A percentile compares a stretch with the other conserved stretches of the same genome.
phyloP scores from a whole-genome alignment of 1,284 basidiomycete genomes.

The Agroathelia rolfsii region DNA sequence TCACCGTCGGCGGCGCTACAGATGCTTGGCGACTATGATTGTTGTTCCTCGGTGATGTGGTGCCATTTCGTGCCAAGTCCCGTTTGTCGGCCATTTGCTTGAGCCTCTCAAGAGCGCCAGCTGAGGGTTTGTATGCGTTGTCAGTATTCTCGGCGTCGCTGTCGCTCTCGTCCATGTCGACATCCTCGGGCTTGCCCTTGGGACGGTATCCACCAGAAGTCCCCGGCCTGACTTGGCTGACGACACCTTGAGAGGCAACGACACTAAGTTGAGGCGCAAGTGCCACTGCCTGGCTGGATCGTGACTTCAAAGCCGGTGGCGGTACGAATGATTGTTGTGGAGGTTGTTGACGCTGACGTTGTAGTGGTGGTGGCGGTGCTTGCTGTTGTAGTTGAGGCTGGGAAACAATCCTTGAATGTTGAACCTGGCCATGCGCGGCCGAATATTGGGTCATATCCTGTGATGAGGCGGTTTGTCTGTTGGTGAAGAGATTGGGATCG shows the following conservation, averaged over 20 bases:
- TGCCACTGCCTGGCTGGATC: slow-evolving; percentile 11
- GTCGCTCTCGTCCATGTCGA: slow-evolving; percentile 57
- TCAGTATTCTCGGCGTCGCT: slow-evolving; percentile 43
- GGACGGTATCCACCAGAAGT: slow-evolving; percentile 43
- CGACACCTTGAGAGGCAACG: no score
- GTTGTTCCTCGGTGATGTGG: slow-evolving; percentile 14
- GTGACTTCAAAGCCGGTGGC: slow-evolving; percentile 12
- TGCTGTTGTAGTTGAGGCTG: slow-evolving; percentile 4
- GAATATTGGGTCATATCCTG: slow-evolving; percentile 34
- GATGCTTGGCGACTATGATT: slow-evolving; percentile 10
- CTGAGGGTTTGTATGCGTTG: slow-evolving; percentile 44
- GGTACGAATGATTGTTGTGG: slow-evolving; percentile 24
- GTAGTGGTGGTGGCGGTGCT: slow-evolving; percentile 1
- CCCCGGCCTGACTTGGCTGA: no score
- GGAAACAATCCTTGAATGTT: slow-evolving; percentile 4
- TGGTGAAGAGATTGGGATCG: slow-evolving; percentile 48
- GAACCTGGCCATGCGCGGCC: slow-evolving; percentile 10
- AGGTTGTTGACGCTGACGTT: slow-evolving; percentile 41
- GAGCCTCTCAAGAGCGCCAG: slow-evolving; percentile 53
- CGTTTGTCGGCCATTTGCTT: slow-evolving; percentile 38
- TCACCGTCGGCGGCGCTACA: slow-evolving; percentile 3
- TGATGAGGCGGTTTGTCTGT: slow-evolving; percentile 35
- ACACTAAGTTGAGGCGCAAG: no score
- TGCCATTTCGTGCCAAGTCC: slow-evolving; percentile 17
- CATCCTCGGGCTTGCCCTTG: slow-evolving; percentile 54